Percentiles rank a stretch among this genome's conserved stretches.
phyloP scores from a whole-genome alignment of 2,329 filamentous ascomycete genomes.

The Monilinia aucupariae region DNA sequence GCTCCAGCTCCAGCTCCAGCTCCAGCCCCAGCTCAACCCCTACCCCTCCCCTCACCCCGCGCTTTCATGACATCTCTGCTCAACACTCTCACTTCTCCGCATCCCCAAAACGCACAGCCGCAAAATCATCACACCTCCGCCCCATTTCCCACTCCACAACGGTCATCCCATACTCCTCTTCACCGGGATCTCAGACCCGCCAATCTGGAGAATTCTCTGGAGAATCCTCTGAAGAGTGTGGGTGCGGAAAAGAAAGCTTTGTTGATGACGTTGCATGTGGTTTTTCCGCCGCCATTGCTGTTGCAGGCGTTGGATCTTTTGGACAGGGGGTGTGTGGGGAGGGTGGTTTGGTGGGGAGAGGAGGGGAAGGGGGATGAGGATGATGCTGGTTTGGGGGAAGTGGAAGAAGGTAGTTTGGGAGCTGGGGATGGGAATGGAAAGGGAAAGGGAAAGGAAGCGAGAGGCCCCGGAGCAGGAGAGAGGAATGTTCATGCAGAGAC shows the following conservation, averaged over 20 bases:
- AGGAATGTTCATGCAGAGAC: not conserved
- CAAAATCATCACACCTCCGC: not conserved
- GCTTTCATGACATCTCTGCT: constrained; percentile 32
- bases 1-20: no score
- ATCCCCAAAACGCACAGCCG: not conserved
- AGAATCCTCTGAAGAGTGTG: constrained; percentile 26
- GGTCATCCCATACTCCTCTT: no score
- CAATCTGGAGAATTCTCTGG: constrained; percentile 18
- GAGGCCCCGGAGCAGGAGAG: constrained; percentile 14
- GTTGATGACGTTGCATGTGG: constrained; percentile 59
- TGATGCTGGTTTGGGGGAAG: not conserved
- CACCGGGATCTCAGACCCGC: no score
- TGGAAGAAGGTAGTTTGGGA: not conserved
- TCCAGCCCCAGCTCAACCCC: not conserved
- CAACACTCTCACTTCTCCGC: constrained; percentile 23
- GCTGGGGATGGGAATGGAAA: not conserved
- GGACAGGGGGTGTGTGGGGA: constrained; percentile 67
- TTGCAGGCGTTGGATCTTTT: constrained; percentile 84
- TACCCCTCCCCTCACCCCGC: constrained; percentile 28
- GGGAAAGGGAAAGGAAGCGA: no score
- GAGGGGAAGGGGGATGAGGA: constrained; percentile 15
- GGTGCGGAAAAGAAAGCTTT: constrained; percentile 38
- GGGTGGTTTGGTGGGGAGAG: constrained; percentile 38
- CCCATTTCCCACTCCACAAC: no score
- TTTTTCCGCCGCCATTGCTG: constrained; percentile 69